Evolutionary conservation across 306 rosid species (phyloP).

Genomic region (Cicer arietinum): DNA sequence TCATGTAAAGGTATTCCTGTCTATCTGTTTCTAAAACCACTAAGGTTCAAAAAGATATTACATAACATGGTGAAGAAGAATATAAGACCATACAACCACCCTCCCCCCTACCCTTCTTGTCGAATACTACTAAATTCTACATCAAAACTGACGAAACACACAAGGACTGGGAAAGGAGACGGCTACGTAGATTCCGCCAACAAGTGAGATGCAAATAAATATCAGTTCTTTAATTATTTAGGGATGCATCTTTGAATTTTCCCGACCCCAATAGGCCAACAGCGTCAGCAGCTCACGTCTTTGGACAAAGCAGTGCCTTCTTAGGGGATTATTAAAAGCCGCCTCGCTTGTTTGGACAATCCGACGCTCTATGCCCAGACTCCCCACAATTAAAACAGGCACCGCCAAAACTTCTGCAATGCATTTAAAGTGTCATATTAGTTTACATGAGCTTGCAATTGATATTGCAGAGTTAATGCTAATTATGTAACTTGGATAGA

Average conservation of each 20-base stretch:
- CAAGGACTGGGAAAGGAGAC: constrained; percentile 28
- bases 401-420: constrained; percentile 80
- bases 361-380: constrained; percentile 91
- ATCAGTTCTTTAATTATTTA: constrained; percentile 37
- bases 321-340: constrained; percentile 42
- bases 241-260: constrained; percentile 46
- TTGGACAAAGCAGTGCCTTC: constrained; percentile 31
- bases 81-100: constrained; percentile 26
- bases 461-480: not conserved
- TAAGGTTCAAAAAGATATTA: constrained; percentile 33
- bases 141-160: constrained; percentile 15
- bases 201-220: constrained; percentile 37
- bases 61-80: constrained; percentile 32
- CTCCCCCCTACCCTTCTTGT: not conserved
- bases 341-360: constrained; percentile 74
- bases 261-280: constrained; percentile 41
- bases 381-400: constrained; percentile 89
- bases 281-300: constrained; percentile 46
- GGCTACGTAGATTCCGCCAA: constrained; percentile 32
- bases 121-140: constrained; percentile 30
- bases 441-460: not conserved
- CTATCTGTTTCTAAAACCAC: constrained; percentile 28
- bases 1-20: constrained; percentile 21
- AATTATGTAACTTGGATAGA: constrained; percentile 6
- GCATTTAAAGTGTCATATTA: constrained; percentile 45